Evolutionary conservation across 192 early-diverging fungal species (phyloP), one percentile per base, ranked within the genome.

Genomic region (Pilaira anomala): DNA sequence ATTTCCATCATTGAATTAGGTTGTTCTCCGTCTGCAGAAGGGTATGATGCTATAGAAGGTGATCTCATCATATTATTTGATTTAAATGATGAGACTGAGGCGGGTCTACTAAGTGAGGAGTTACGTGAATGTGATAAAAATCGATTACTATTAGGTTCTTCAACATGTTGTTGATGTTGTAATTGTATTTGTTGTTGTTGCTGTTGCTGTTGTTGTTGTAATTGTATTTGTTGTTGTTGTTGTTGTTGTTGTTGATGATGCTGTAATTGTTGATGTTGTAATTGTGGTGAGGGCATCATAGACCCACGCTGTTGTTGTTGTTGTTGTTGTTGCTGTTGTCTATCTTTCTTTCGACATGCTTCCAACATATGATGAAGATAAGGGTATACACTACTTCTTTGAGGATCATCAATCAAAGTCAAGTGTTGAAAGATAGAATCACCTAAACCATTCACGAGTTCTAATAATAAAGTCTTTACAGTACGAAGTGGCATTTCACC

Each of bases 401-500:
- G 63, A 8, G 86, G 79, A 56, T 91, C 82, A 9, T 84, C 77
- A 41, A 94, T 84, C 14, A 89, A 63, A 45, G 65, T 72, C 21
- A 85, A 44, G 62, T 87, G 79, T 6, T 89, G 68, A 49, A 84
- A 77, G 3, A 89, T 78, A 18, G 56, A 60, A 24, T 85, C 87
- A 8, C 88, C 86, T 55, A 95, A 74, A 6, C 71, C 74, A 22
- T 82, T 83, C 0, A 85, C 83, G 40, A 97, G 63, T 70, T 93
- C 89, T 21, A 92, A 82, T 28, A 92, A 71, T 18, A 99, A 81
- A 0, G 96, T 97, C 79, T 97, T 97, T 19, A 97, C 90, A 0
- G 96, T 98, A 44, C 95, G 88, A 60, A 95, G 75, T 0, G 96
- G 95, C 89, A 98, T 81, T 63, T 98, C 95, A 50, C 93, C 92